Evolutionary conservation across 1,284 basidiomycete genomes (phyloP), one percentile per base, ranked within the genome.

Genomic region (Entoloma clypeatum): DNA sequence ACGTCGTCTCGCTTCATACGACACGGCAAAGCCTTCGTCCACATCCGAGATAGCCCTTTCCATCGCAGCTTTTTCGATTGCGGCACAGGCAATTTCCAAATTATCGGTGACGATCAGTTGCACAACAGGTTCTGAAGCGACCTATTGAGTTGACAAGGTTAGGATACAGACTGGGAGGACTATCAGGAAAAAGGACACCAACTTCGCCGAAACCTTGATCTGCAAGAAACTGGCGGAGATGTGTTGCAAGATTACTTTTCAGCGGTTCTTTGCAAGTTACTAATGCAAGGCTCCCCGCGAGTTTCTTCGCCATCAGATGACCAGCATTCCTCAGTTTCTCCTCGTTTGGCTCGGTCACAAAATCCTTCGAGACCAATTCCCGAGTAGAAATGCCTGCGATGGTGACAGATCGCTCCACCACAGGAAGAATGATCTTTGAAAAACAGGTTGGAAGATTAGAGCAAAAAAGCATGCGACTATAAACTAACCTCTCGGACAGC

Each of bases 241-340:
- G 92, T 43, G 77, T 82, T n/a, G 88, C 82, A 59, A 99, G 83
- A 64, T 94, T 94, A 57, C 85, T 90, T 56, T 93, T 86, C 45
- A 99, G 67, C 1, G 96, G 95, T 59, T 99, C 96, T 63, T 98
- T 99, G 75, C 95, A 99, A 11, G 96, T 99, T 17, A 99, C 96
- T 38, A 98, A 69, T 5, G 96, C 96, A 32, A 99, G 77, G 57
- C 92, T 96, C 30, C 95, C 95, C 13, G 96, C 96, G 39, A 99
- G 79, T 62, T 92, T 96, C 65, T 94, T 92, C 2, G 93, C 93
- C 93, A 98, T 99, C 40, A 93, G 68, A 62, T 98, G 93, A 5
- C 91, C 92, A 9, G 96, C 92, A 57, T 86, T 85, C 31, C 92
- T 83, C 61, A 99, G 70, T 65, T 89, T 95, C 36, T 86, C 81